Evolutionary conservation across 495 filamentous ascomycete genomes (phyloP).

Genomic region (Penicillium subrubescens): DNA sequence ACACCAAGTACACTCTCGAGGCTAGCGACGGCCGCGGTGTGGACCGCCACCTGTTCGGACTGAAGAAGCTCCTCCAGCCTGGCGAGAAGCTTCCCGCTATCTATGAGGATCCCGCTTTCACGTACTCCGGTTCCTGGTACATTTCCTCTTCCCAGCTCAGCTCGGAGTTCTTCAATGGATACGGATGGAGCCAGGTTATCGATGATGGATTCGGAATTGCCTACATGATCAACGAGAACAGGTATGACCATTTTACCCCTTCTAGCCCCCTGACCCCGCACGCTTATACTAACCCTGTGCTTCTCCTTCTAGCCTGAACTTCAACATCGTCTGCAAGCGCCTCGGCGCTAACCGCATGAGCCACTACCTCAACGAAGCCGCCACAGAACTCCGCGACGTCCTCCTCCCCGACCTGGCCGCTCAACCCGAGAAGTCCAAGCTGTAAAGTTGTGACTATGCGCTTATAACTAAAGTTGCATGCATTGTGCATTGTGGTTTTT

Average conservation of each 20-base stretch:
- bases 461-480: too few species aligned
- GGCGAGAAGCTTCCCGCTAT: conserved; percentile 81
- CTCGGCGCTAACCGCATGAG: conserved; percentile 91
- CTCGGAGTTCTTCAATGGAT: conserved; percentile 97
- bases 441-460: too few species aligned
- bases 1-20: conserved; percentile 86
- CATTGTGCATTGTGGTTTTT: conserved; percentile 11
- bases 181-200: conserved; percentile 98
- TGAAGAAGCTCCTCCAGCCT: conserved; percentile 85
- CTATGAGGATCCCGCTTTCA: conserved; percentile 83
- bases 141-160: conserved; percentile 86
- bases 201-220: conserved; percentile 96
- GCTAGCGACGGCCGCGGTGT: conserved; percentile 92
- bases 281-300: conserved; percentile 20
- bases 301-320: conserved; percentile 70
- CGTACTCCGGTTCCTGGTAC: conserved; percentile 87
- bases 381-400: conserved; percentile 84
- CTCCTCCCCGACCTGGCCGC: conserved; percentile 79
- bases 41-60: conserved; percentile 93
- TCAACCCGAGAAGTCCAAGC: conserved; percentile 78
- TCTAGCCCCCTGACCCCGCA: neutral
- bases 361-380: conserved; percentile 92
- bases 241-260: conserved; percentile 31
- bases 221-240: conserved; percentile 99
- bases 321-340: conserved; percentile 96